phyloP scores from a whole-genome alignment of 1,139 yeast genomes.

The Hemisphaericaspora subhashii region DNA sequence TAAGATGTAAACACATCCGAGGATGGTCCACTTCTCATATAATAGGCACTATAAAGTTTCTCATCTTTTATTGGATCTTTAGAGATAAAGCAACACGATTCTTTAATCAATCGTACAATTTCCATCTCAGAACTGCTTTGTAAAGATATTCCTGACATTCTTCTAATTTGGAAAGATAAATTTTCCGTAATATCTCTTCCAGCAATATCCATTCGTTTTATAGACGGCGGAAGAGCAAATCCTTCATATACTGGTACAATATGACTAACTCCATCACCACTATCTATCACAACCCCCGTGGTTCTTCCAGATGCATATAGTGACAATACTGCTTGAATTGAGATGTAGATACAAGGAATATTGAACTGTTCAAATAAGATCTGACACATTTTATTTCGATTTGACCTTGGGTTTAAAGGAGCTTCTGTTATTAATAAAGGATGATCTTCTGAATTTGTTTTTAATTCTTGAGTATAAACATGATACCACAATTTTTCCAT shows the following conservation, averaged over 20 bases:
- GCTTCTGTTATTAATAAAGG: slow-evolving; percentile 84
- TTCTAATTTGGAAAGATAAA: slow-evolving; percentile 64
- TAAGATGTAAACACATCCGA: slow-evolving; percentile 43
- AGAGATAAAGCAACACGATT: slow-evolving; percentile 69
- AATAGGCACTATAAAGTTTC: slow-evolving; percentile 44
- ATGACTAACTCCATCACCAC: slow-evolving; percentile 91
- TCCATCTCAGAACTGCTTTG: slow-evolving; percentile 78
- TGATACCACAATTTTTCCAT: slow-evolving; percentile 78
- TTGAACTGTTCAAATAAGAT: slow-evolving; percentile 79
- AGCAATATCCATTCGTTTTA: slow-evolving; percentile 76
- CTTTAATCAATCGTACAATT: slow-evolving; percentile 76
- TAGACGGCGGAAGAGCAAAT: slow-evolving; percentile 71
- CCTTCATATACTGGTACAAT: slow-evolving; percentile 91
- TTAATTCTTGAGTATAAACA: slow-evolving; percentile 59
- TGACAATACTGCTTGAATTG: slow-evolving; percentile 82
- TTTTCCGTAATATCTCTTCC: slow-evolving; percentile 86
- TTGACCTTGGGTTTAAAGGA: slow-evolving; percentile 72
- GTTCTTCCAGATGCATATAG: slow-evolving; percentile 88
- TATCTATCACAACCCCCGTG: slow-evolving; percentile 84
- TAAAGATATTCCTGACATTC: slow-evolving; percentile 59
- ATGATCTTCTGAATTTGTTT: slow-evolving; percentile 51
- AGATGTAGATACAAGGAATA: slow-evolving; percentile 82
- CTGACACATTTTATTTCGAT: slow-evolving; percentile 75
- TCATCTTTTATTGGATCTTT: slow-evolving; percentile 71
- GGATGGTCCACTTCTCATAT: slow-evolving; percentile 10